These are phyloP conservation scores for Globisporangium uncinulatum DNA, from an alignment of 352 stramenopile species.

Conservation along the genomic window DNA sequence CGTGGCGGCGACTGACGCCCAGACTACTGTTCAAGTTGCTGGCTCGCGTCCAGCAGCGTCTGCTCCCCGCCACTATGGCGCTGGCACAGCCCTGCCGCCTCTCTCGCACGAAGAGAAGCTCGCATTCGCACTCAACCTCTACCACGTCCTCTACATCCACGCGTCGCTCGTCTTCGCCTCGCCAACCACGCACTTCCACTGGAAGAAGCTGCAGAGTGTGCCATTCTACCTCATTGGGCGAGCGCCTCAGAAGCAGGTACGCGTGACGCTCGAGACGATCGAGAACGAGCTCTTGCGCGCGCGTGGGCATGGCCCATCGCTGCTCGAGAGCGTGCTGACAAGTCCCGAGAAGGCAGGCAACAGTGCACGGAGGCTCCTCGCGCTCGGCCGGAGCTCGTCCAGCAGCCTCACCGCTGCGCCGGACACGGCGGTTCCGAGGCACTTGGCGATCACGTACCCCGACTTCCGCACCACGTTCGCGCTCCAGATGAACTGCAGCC, in stretches of 20 bases:
- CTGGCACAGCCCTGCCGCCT: not conserved
- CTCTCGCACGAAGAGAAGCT: constrained; percentile 34
- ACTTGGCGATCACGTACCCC: constrained; percentile 24
- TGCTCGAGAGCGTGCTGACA: not conserved
- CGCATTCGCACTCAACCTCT: constrained; percentile 88
- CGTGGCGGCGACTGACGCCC: not conserved
- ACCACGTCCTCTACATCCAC: constrained; percentile 88
- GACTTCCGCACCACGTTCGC: constrained; percentile 85
- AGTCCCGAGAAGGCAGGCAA: not conserved
- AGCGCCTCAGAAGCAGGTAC: constrained; percentile 14
- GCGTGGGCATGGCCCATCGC: constrained; percentile 20
- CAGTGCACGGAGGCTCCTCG: constrained; percentile 16
- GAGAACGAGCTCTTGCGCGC: constrained; percentile 79
- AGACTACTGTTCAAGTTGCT: not conserved
- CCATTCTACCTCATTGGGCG: constrained; percentile 40
- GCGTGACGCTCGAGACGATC: constrained; percentile 75
- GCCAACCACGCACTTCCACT: constrained; percentile 55
- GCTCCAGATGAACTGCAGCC: constrained; percentile 67
- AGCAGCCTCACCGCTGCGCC: constrained; percentile 1
- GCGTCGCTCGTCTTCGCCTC: constrained; percentile 54
- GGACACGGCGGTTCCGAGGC: constrained; percentile 5
- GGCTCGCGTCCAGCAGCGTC: too few species aligned
- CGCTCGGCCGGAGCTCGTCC: constrained; percentile 21
- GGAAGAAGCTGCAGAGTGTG: constrained; percentile 62
- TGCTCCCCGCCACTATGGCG: not conserved